Conservation (phyloP, 257 asterid genomes). For the Solanum gandarillasii region DNA sequence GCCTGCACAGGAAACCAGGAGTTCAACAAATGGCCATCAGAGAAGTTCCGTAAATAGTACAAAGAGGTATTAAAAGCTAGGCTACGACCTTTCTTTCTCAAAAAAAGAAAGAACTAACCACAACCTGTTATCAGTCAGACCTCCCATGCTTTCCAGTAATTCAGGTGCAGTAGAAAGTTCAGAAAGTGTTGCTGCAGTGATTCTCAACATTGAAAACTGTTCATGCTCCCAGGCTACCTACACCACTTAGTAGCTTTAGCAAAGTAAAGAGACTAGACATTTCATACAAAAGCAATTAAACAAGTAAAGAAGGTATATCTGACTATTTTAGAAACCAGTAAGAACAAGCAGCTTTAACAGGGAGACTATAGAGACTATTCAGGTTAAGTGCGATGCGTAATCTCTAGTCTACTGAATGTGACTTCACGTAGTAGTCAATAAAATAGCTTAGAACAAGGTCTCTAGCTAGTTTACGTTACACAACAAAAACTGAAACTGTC, state of each 20-base stretch:
- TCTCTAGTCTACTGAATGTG: background rate
- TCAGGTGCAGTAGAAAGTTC: constrained; percentile 75
- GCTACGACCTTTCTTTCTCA: background rate
- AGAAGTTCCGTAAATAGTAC: background rate
- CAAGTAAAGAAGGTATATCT: background rate
- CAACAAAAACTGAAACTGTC: background rate
- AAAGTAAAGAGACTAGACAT: too few relatives aligned
- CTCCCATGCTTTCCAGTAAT: constrained; percentile 67
- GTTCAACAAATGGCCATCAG: constrained; percentile 8
- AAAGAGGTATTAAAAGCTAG: background rate
- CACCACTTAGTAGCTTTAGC: constrained; percentile 23
- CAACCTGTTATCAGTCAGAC: constrained; percentile 73
- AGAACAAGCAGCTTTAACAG: background rate
- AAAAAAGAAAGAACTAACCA: background rate
- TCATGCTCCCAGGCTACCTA: constrained; percentile 99
- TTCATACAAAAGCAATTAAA: background rate
- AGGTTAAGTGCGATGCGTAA: background rate
- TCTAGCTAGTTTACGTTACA: background rate
- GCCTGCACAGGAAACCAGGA: constrained; percentile 31
- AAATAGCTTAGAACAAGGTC: background rate
- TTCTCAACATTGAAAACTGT: constrained; percentile 79
- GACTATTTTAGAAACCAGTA: background rate
- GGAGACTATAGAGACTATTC: background rate
- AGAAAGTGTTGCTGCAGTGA: constrained; percentile 90
- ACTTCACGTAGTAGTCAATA: background rate